Evolutionary conservation across 2,329 filamentous ascomycete genomes (phyloP), one percentile per base, ranked within the genome.

Genomic region (Metarhizium sp.): DNA sequence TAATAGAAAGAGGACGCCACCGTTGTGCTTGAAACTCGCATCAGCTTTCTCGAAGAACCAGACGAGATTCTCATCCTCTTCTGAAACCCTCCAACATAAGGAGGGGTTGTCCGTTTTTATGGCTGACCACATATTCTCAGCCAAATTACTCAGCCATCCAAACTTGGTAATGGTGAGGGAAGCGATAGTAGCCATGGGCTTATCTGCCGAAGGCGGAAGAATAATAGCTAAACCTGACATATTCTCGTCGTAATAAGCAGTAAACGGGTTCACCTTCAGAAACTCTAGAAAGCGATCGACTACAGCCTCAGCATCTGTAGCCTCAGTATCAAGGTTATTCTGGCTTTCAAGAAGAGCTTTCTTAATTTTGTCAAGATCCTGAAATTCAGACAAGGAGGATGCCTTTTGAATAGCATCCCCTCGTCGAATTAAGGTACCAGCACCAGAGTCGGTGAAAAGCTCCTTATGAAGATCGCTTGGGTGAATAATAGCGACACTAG

Each of bases 1-100:
- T 95, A 96, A 88, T 92, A 97, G 78, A 97, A 97, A 97, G 66
- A 97, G 85, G 45, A 96, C 90, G 66, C 92, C 89, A 57, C 90
- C 90, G 62, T 90, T 85, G 55, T 86, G 84, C 59, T 87, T 90
- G 64, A 96, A 81, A 71, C 90, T 96, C 55, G 92, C 92, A 63
- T 96, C 91, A 10, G 92, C 88, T 79, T 96, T 96, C 73, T 96
- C 92, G 63, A 95, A 95, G 78, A 97, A 96, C 94, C 92, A 97
- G 11, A 90, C 92, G 64, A 97, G 78, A 70, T 97, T 96, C 79
- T 97, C 92, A 64, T 97, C 92, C 62, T 95, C 88, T 66, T 92
- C 87, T 75, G 89, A 92, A 58, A 96, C 92, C n/a, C 91, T 95
- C 92, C 92, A 99, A 60, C 90, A 88, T 61, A 97, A 79, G 74